Conservation (phyloP, 2,329 filamentous ascomycete species). For the Fusarium mangiferae region DNA sequence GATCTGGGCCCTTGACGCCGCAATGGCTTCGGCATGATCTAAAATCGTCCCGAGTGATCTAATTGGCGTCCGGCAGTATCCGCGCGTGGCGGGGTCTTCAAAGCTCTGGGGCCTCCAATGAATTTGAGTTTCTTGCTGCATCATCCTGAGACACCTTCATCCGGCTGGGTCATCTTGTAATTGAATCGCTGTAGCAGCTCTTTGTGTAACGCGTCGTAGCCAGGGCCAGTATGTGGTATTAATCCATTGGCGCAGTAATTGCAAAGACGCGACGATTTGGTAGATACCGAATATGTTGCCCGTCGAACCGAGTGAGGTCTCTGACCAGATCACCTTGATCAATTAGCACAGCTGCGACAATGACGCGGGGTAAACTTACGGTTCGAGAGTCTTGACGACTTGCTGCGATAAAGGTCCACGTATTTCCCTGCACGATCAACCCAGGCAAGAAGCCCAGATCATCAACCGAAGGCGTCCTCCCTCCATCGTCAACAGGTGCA, state of each 20-base stretch:
- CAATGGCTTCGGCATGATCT: neutral
- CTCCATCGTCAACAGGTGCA: neutral
- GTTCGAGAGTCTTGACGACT: slow-evolving; percentile 1
- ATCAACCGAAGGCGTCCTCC: neutral
- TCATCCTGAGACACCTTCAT: neutral
- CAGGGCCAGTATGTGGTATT: neutral
- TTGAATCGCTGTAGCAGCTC: neutral
- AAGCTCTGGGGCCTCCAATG: neutral
- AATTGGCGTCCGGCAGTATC: neutral
- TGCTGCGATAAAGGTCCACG: neutral
- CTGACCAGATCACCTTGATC: neutral
- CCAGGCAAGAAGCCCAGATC: slow-evolving; percentile 4
- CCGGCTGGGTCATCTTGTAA: neutral
- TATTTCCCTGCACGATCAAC: slow-evolving; percentile 11
- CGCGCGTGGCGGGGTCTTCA: neutral
- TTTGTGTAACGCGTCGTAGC: neutral
- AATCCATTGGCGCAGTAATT: slow-evolving; percentile 2
- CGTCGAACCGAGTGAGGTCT: neutral
- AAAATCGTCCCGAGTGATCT: neutral
- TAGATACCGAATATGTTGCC: neutral
- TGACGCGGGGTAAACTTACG: neutral
- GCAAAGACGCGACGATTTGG: slow-evolving; percentile 2
- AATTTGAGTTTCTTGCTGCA: neutral
- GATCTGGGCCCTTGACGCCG: neutral
- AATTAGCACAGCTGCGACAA: neutral